Percentiles rank a stretch among this genome's conserved stretches.
Evolutionary conservation across 768 basidiomycete species (phyloP).

Genomic region (Thelephora ganbajun): DNA sequence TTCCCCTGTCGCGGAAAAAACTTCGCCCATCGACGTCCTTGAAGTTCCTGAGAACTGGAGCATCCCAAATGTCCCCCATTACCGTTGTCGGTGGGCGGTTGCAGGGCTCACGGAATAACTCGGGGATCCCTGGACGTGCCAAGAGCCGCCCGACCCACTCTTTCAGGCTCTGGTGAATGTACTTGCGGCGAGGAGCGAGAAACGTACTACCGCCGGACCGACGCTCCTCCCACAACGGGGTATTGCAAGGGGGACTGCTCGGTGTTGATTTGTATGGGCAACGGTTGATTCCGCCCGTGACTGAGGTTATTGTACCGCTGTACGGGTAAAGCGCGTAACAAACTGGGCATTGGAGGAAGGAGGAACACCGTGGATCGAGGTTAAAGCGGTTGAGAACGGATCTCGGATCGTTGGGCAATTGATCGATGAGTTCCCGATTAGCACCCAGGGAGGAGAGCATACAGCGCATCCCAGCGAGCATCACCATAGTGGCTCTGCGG

Average conservation of each 20-base stretch:
- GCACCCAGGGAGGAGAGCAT: too few relatives aligned
- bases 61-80: slow-evolving; percentile 17
- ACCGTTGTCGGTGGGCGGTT: neutral
- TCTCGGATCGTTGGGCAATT: slow-evolving; percentile 9
- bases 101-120: slow-evolving; percentile 8
- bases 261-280: neutral
- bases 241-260: neutral
- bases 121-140: slow-evolving; percentile 14
- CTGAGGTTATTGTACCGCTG: slow-evolving; percentile 2
- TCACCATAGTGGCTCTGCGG: too few relatives aligned
- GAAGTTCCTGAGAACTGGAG: slow-evolving; percentile 13
- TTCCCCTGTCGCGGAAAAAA: slow-evolving; percentile 5
- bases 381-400: slow-evolving; percentile 10
- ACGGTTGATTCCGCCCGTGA: neutral
- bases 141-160: slow-evolving; percentile 16
- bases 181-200: slow-evolving; percentile 7
- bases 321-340: slow-evolving; percentile 7
- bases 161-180: slow-evolving; percentile 16
- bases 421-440: too few relatives aligned
- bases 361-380: slow-evolving; percentile 9
- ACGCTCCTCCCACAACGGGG: neutral
- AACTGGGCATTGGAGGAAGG: slow-evolving; percentile 14
- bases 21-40: slow-evolving; percentile 13
- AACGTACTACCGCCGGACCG: neutral
- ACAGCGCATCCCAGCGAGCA: too few relatives aligned